Conservation (phyloP, 208 protist genomes). For the Wallacemonas sp. region DNA sequence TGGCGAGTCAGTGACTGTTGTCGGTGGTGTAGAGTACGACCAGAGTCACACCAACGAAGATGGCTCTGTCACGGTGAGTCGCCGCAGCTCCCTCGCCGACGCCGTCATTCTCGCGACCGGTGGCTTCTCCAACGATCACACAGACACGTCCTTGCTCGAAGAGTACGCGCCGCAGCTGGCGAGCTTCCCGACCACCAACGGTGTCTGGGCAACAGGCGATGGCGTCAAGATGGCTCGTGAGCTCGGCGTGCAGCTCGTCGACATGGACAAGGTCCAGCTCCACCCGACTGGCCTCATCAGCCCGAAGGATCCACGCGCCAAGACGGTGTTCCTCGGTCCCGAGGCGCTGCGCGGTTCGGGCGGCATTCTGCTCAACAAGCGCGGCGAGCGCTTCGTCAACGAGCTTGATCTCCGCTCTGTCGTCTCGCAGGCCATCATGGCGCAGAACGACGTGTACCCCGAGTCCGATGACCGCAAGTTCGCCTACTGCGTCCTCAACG, state of each 20-base stretch:
- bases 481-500: constrained; percentile 84
- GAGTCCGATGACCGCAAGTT: constrained; percentile 56
- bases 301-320: constrained; percentile 81
- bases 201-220: constrained; percentile 77
- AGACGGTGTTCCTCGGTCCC: constrained; percentile 93
- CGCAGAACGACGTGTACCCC: constrained; percentile 64
- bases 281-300: constrained; percentile 97
- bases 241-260: constrained; percentile 77
- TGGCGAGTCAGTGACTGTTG: constrained; percentile 38
- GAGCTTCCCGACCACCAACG: constrained; percentile 91
- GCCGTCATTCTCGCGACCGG: constrained; percentile 91
- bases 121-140: constrained; percentile 84
- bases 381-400: constrained; percentile 94
- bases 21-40: constrained; percentile 48
- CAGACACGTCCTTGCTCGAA: constrained; percentile 57
- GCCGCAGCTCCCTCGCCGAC: constrained; percentile 53
- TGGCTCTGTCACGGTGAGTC: not conserved
- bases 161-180: constrained; percentile 77
- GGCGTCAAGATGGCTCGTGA: constrained; percentile 72
- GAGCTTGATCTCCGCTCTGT: constrained; percentile 95
- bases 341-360: constrained; percentile 95
- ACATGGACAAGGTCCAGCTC: constrained; percentile 95
- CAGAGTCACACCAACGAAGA: constrained; percentile 16
- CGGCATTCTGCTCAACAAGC: constrained; percentile 92
- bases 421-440: constrained; percentile 91